Percentiles rank a stretch among this genome's conserved stretches.
Conservation (phyloP, 768 basidiomycete genomes). For the Dictyophora rubrovolvata region DNA sequence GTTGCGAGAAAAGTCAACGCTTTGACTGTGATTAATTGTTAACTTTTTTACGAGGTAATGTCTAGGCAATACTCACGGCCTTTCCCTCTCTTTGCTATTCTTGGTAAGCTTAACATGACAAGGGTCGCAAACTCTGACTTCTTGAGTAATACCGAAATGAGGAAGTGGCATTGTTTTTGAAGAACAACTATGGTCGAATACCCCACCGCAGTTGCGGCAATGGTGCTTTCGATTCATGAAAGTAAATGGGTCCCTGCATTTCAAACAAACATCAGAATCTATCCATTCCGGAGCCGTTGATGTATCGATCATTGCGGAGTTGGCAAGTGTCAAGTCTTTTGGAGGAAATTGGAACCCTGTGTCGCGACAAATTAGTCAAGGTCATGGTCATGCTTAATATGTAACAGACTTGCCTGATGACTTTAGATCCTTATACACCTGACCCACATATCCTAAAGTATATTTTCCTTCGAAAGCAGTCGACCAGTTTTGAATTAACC, state of each 20-base stretch:
- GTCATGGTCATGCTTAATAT: not conserved
- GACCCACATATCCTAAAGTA: slow-evolving; percentile 59
- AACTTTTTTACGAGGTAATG: not conserved
- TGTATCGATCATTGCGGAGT: slow-evolving; percentile 82
- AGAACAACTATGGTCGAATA: slow-evolving; percentile 92
- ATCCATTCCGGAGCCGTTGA: slow-evolving; percentile 94
- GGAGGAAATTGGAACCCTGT: slow-evolving; percentile 80
- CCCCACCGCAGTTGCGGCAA: slow-evolving; percentile 94
- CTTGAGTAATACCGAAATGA: slow-evolving; percentile 86
- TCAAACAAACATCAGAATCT: slow-evolving; percentile 88
- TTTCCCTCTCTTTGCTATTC: slow-evolving; percentile 40
- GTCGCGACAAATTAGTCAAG: not conserved
- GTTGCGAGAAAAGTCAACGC: slow-evolving; percentile 34
- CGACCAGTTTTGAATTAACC: slow-evolving; percentile 89
- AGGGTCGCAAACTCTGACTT: slow-evolving; percentile 88
- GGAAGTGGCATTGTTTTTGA: slow-evolving; percentile 77
- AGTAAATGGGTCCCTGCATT: slow-evolving; percentile 82
- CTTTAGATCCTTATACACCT: slow-evolving; percentile 69
- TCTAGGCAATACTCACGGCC: slow-evolving; percentile 28
- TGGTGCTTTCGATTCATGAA: slow-evolving; percentile 98
- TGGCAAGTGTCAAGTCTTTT: slow-evolving; percentile 56
- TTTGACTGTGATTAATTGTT: slow-evolving; percentile 3
- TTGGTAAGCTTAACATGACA: slow-evolving; percentile 72
- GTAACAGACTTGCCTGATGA: slow-evolving; percentile 50
- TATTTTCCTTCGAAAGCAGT: slow-evolving; percentile 78